These are phyloP conservation scores for Ampelocalamus luodianensis DNA, from an alignment of 176 grass and related monocot genomes.

Conservation along the genomic window DNA sequence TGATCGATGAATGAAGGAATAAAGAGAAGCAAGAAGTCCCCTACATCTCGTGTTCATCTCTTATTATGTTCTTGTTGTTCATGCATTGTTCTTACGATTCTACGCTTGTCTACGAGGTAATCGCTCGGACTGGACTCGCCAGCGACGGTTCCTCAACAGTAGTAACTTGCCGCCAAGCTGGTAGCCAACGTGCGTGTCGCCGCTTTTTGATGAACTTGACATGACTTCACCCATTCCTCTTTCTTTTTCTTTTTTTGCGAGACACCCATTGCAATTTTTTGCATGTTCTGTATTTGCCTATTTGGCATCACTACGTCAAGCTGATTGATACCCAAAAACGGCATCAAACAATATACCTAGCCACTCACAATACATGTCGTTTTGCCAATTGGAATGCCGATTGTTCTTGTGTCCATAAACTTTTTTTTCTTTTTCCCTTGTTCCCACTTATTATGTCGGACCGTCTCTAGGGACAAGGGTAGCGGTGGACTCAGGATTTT, in stretches of 20 bases:
- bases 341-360: neutral
- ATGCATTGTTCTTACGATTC: too few relatives aligned
- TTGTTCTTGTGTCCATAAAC: neutral
- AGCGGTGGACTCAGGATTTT: too few relatives aligned
- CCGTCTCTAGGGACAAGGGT: neutral
- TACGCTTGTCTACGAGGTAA: too few relatives aligned
- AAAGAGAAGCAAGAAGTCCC: too few relatives aligned
- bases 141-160: too few relatives aligned
- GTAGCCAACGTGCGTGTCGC: neutral
- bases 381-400: constrained; percentile 27
- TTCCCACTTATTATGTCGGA: neutral
- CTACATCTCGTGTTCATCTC: too few relatives aligned
- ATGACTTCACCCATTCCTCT: neutral
- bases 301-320: neutral
- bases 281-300: neutral
- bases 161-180: neutral
- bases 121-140: too few relatives aligned
- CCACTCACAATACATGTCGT: neutral
- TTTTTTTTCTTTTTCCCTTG: neutral
- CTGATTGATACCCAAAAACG: neutral
- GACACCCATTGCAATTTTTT: neutral
- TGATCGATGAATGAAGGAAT: too few relatives aligned
- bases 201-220: neutral
- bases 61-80: too few relatives aligned
- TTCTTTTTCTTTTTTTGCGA: too few relatives aligned